Base-by-base conservation (phyloP, 441 rosid genomes). In the Gossypium schwendimanii region DNA sequence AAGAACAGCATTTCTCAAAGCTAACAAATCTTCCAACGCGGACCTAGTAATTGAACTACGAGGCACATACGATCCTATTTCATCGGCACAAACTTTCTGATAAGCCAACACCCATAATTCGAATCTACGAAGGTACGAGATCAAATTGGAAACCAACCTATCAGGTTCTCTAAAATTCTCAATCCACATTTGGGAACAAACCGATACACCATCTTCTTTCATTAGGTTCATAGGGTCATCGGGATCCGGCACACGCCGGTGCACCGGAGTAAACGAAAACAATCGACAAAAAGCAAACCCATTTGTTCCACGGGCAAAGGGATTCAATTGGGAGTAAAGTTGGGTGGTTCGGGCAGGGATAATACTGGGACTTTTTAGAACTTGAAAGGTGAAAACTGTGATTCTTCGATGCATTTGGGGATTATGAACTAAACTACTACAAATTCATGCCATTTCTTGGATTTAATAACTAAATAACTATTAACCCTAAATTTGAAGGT, bases 121-220 rank as follows among this genome's bases (percentile, higher is more conserved):
- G 26, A 92, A 91, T 15, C 97, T 83, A 20, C 93, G 86, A 36
- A 92, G 84, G 76, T 91, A 87, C 2, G 88, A 79, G 50, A 85
- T 80, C 81, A 94, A 73, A 80, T 92, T 91, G 58, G 83, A 81
- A 0, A 81, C 83, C 14, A 77, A 74, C 75, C 85, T 84, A 76
- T 87, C 89, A 1, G 97, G 96, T 69, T 87, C 86, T 36, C 87
- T 84, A 79, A 88, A 94, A 80, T 87, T 92, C 77, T 92, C 98
- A 28, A 94, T 81, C 99, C 99, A 89, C 98, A 92, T 87, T 71
- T 88, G 93, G 12, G 94, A 88, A 83, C 98, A 92, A 66, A 92
- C 87, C 0, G 99, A 85, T 24, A 92, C 97, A 49, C 97, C 93
- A 66, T 94, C 99, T 87, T 94, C 98, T 79, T 87, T 92, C 78